Conservation (phyloP, 2,329 filamentous ascomycete species). For the Cordyceps cateniannulata region DNA sequence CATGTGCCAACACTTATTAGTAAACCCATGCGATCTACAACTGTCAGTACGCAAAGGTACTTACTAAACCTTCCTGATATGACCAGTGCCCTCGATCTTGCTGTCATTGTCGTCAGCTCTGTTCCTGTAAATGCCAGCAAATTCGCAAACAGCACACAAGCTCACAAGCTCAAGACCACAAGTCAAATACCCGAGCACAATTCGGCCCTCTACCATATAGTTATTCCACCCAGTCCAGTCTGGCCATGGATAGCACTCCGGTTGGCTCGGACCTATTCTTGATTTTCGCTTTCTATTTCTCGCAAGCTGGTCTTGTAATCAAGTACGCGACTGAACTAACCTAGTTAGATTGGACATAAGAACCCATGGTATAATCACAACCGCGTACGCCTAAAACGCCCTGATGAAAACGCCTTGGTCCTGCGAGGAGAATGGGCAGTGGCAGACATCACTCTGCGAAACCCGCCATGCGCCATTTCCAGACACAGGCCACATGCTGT, state of each 20-base stretch:
- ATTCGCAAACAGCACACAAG: background rate
- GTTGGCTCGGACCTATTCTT: background rate
- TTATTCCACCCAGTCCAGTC: background rate
- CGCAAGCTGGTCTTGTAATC: background rate
- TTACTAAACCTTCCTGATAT: background rate
- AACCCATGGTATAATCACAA: constrained; percentile 11
- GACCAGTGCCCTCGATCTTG: background rate
- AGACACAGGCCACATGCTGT: constrained; percentile 9
- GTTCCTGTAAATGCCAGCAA: background rate
- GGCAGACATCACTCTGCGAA: background rate
- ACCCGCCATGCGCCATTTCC: background rate
- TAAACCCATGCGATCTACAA: too few species aligned
- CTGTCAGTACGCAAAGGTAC: too few species aligned
- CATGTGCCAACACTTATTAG: background rate
- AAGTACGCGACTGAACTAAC: background rate
- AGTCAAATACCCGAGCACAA: background rate
- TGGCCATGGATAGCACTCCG: too few species aligned
- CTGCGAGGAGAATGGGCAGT: background rate
- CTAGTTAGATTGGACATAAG: background rate
- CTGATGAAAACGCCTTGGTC: constrained; percentile 5
- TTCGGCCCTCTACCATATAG: background rate
- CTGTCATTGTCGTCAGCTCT: background rate
- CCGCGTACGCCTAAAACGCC: constrained; percentile 11
- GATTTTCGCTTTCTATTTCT: background rate
- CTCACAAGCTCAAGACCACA: too few species aligned